Base-by-base conservation (phyloP, 768 basidiomycete genomes). In the Artomyces pyxidatus region DNA sequence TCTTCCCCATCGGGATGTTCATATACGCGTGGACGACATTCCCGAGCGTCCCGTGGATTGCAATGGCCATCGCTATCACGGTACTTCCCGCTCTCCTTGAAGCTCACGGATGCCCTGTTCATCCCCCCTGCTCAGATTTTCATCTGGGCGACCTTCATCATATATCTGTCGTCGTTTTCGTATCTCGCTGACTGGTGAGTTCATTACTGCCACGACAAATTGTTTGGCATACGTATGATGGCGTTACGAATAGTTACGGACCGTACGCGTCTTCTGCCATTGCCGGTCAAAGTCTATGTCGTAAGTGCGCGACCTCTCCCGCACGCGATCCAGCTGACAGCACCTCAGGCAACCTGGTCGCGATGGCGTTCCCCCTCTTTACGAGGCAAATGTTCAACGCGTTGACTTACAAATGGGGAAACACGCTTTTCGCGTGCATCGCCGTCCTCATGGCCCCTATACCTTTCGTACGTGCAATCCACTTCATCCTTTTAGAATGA, bases 1-100 rank as follows among this genome's bases (percentile, higher is more conserved):
- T 79, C 11, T 67, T 82, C 40, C 82, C 83, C 0, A 52, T 63
- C 0, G 76, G 75, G n/a, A 80, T 84, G 74, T 76, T 86, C 63
- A 77, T 87, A 25, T 89, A 81, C 55, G 84, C 81, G 0, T 87
- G 83, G 79, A 78, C 81, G 3, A 75, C 79, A 11, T 76, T 69
- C 51, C 48, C 72, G 0, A 57, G 54, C 12, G 68, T 86, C 3
- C 74, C 71, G 47, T 88, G 86, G 85, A 76, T 83, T 32, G 77
- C 65, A 0, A 70, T 76, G 21, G 70, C 70, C 19, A 72, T 85
- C 25, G 84, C 76, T 2, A 71, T 84, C 46, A 54, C 48, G 2
- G 61, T 62, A 23, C 42, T 64, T 54, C 43, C 50, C 29, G 45
- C 50, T 11, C 28, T 47, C 41, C 12, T 25, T 7, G 14, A 16